Evolutionary conservation across 2,329 filamentous ascomycete genomes (phyloP).

Genomic region (Fulvia fulva): DNA sequence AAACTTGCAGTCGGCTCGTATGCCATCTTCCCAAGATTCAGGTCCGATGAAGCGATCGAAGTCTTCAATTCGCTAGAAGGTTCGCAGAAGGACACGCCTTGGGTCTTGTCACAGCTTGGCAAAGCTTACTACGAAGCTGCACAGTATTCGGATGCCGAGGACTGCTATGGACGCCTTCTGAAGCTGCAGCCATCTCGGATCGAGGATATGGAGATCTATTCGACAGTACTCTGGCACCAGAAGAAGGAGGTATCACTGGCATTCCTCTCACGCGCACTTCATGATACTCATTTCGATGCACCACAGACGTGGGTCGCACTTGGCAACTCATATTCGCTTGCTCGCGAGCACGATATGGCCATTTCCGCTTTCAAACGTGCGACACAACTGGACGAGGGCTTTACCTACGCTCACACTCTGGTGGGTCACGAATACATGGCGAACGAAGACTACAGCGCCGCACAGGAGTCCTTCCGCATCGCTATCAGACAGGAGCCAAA

Average conservation of each 20-base stretch:
- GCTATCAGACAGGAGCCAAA: constrained; percentile 81
- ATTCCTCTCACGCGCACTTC: constrained; percentile 83
- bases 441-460: constrained; percentile 97
- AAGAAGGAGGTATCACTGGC: constrained; percentile 89
- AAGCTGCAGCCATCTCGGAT: constrained; percentile 75
- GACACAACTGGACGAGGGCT: constrained; percentile 82
- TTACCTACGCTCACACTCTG: constrained; percentile 92
- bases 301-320: constrained; percentile 95
- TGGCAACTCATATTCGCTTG: constrained; percentile 90
- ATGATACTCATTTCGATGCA: constrained; percentile 81
- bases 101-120: constrained; percentile 87
- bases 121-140: constrained; percentile 89
- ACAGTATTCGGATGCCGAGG: constrained; percentile 80
- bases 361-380: constrained; percentile 91
- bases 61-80: constrained; percentile 67
- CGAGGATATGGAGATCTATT: constrained; percentile 97
- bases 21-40: constrained; percentile 67
- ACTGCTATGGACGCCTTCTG: constrained; percentile 75
- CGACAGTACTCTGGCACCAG: constrained; percentile 96
- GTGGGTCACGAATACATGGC: constrained; percentile 94
- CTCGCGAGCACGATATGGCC: constrained; percentile 90
- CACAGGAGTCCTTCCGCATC: constrained; percentile 77
- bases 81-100: constrained; percentile 81
- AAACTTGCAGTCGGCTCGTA: constrained; percentile 80
- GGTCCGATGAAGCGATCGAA: constrained; percentile 71